Base-by-base conservation (phyloP, 495 filamentous ascomycete species). In the Amphirosellinia nigrospora region DNA sequence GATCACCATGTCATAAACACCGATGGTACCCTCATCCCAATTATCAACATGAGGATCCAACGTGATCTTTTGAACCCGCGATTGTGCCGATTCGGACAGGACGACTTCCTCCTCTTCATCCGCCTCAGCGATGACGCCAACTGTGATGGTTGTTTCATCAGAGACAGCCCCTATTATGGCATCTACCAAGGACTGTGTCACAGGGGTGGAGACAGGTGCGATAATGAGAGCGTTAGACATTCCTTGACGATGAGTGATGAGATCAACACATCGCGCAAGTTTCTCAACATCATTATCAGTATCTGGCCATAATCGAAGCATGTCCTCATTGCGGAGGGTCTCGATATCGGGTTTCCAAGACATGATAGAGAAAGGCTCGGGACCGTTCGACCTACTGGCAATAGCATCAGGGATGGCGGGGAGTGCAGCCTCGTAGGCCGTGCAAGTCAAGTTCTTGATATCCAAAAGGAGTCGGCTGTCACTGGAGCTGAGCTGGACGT, bases 401-500 rank as follows among this genome's bases (percentile, higher is more conserved):
- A 73, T 41, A n/a, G 76, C 70, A 19, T 73, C 65, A 23, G 56
- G 63, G n/a, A 39, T 59, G 5, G 77, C 72, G 1, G 79, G 69
- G 34, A 72, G 67, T 38, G 73, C 73, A 60, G 73, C 73, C 28
- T 74, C 73, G 28, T 72, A 76, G 4, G 70, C 41, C 6, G 66
- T 72, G 26, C 69, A 74, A 19, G 69, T 72, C 7, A 76, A 61
- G 38, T 66, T 72, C 30, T 63, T 72, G 26, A 76, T 62, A 32
- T 74, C 67, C 16, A 74, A 21, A 19, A 76, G 41, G 38, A 74
- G 41, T 26, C 60, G 68, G 4, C 48, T 58, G 28, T 64, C 61
- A 4, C 23, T 11, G 16, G 39, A 64, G n/a, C 21, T 65, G 23
- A 76, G 70, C 15, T 32, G 72, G 41, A 64, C 67, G 34, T 72